Percentiles rank a stretch among this genome's conserved stretches.
These are phyloP conservation scores for Cucurbita ficifolia DNA, from an alignment of 306 rosid species.

Conservation along the genomic window DNA sequence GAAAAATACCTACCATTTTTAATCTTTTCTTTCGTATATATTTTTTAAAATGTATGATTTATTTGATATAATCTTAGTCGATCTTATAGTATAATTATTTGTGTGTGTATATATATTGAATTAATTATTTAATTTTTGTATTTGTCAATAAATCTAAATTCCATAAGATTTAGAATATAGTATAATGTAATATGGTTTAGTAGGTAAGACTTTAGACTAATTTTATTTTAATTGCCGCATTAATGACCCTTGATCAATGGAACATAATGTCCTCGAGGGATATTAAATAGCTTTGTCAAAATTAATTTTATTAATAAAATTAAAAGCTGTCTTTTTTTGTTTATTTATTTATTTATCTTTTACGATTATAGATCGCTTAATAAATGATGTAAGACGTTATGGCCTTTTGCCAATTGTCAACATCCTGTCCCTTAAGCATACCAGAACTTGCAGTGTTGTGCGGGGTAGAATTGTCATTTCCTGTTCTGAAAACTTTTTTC, in stretches of 20 bases:
- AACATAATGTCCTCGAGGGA: not conserved
- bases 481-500: not conserved
- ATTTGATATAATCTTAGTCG: too few species aligned
- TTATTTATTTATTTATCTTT: not conserved
- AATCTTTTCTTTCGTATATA: not conserved
- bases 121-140: not conserved
- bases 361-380: not conserved
- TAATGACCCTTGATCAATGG: not conserved
- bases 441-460: not conserved
- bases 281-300: not conserved
- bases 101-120: not conserved
- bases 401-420: not conserved
- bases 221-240: not conserved
- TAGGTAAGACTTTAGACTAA: not conserved
- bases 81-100: too few species aligned
- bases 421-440: not conserved
- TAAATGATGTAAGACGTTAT: not conserved
- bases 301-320: not conserved
- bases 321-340: too few species aligned
- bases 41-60: too few species aligned
- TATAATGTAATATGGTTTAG: not conserved
- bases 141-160: not conserved
- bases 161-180: not conserved
- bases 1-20: not conserved
- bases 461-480: not conserved